These are phyloP conservation scores for Gonapodya sp. DNA, from an alignment of 192 early-diverging fungal genomes.

Conservation along the genomic window DNA sequence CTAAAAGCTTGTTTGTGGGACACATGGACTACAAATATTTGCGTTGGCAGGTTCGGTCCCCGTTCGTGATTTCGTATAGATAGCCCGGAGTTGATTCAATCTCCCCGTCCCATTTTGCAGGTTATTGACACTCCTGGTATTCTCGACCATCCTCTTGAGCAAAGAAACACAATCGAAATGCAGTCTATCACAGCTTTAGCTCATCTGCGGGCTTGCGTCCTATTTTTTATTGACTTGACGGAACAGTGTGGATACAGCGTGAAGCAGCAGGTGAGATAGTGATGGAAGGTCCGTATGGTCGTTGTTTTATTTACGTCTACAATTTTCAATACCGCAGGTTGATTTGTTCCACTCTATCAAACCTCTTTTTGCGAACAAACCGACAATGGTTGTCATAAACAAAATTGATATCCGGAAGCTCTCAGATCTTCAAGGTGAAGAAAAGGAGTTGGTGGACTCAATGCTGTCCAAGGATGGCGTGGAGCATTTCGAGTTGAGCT, in stretches of 20 bases:
- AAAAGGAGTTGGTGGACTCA: slow-evolving; percentile 64
- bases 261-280: slow-evolving; percentile 58
- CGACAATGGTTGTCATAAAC: slow-evolving; percentile 85
- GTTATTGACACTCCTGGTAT: slow-evolving; percentile 99
- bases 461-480: slow-evolving; percentile 57
- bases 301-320: slow-evolving; percentile 13
- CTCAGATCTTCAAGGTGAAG: slow-evolving; percentile 63
- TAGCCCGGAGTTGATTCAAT: neutral
- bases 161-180: slow-evolving; percentile 99
- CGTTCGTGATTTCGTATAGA: no score
- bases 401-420: slow-evolving; percentile 87
- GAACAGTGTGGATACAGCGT: slow-evolving; percentile 98
- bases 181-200: slow-evolving; percentile 99
- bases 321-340: slow-evolving; percentile 20
- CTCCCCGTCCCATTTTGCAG: neutral
- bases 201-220: slow-evolving; percentile 86
- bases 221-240: slow-evolving; percentile 97
- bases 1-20: slow-evolving; percentile 98
- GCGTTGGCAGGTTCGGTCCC: slow-evolving; percentile 69
- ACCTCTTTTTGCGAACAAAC: slow-evolving; percentile 98
- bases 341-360: slow-evolving; percentile 89
- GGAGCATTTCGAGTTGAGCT: slow-evolving; percentile 71
- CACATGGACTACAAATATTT: slow-evolving; percentile 99
- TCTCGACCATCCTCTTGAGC: slow-evolving; percentile 97
- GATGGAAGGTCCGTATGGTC: neutral